phyloP scores from a whole-genome alignment of 768 basidiomycete species.

The Serendipita indica region DNA sequence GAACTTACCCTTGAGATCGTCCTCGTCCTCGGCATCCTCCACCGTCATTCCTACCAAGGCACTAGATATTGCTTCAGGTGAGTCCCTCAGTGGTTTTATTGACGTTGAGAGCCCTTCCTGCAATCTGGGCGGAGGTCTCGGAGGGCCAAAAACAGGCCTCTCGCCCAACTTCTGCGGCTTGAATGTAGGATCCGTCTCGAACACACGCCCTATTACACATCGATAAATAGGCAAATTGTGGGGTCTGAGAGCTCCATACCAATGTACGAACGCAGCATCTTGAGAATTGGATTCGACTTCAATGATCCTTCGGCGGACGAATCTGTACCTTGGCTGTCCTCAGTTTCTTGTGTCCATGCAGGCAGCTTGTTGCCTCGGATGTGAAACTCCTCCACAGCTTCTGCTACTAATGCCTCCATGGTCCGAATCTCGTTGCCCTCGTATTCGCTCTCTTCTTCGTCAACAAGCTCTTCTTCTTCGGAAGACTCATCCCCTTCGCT shows the following conservation, averaged over 20 bases:
- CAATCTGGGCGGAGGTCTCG: not conserved
- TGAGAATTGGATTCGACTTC: constrained; percentile 66
- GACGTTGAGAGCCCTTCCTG: not conserved
- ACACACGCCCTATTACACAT: constrained; percentile 33
- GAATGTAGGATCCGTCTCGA: constrained; percentile 33
- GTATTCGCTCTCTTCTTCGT: constrained; percentile 32
- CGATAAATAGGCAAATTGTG: not conserved
- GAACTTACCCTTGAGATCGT: constrained; percentile 20
- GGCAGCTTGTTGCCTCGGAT: constrained; percentile 18
- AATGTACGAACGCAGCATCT: constrained; percentile 56
- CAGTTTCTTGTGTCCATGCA: constrained; percentile 18
- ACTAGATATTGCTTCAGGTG: not conserved
- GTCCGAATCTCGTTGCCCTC: constrained; percentile 58
- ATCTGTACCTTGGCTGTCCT: constrained; percentile 26
- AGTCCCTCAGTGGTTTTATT: not conserved
- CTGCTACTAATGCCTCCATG: constrained; percentile 42
- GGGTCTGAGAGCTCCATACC: constrained; percentile 27
- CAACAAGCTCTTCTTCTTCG: constrained; percentile 28
- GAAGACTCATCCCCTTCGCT: constrained; percentile 25
- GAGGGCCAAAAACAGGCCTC: constrained; percentile 10
- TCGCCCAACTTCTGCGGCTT: constrained; percentile 21
- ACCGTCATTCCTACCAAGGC: constrained; percentile 27
- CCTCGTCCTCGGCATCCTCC: constrained; percentile 65
- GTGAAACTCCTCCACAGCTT: constrained; percentile 48
- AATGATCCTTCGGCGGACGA: constrained; percentile 32